Percentiles rank a stretch among this genome's conserved stretches.
phyloP scores from a whole-genome alignment of 2,329 filamentous ascomycete genomes.

The Geoglossum cookeanum region DNA sequence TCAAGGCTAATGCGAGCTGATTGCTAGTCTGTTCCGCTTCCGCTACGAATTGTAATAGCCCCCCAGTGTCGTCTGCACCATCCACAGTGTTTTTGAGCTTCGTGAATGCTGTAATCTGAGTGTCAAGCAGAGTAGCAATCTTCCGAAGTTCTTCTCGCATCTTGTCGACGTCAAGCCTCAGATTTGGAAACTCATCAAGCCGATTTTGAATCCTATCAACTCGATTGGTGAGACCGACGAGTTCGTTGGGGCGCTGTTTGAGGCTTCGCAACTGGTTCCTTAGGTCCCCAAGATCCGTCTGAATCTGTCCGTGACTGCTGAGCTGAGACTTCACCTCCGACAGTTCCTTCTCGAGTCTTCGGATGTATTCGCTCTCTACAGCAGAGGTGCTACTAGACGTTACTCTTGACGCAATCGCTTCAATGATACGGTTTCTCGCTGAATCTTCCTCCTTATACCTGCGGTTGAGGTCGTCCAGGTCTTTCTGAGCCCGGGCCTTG shows the following conservation, averaged over 20 bases:
- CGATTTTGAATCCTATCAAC: background rate
- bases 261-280: background rate
- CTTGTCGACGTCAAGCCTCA: slow-evolving; percentile 1
- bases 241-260: background rate
- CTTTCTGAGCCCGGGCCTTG: background rate
- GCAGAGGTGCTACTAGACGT: background rate
- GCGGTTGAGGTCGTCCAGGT: slow-evolving; percentile 1
- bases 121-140: background rate
- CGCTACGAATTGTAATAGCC: background rate
- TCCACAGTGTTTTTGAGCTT: background rate
- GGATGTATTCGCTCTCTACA: background rate
- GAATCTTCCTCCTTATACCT: background rate
- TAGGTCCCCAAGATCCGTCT: background rate
- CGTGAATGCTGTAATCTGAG: background rate
- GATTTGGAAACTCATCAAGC: background rate
- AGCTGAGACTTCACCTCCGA: background rate
- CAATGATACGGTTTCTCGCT: background rate
- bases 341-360: background rate
- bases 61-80: background rate
- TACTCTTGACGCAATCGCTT: background rate
- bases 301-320: background rate
- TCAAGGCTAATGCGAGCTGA: background rate
- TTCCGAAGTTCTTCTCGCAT: background rate
- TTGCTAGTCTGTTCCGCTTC: background rate
- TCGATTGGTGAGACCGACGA: background rate